Conservation (phyloP, 2,329 filamentous ascomycete genomes). For the Amauroascus verrucosus region DNA sequence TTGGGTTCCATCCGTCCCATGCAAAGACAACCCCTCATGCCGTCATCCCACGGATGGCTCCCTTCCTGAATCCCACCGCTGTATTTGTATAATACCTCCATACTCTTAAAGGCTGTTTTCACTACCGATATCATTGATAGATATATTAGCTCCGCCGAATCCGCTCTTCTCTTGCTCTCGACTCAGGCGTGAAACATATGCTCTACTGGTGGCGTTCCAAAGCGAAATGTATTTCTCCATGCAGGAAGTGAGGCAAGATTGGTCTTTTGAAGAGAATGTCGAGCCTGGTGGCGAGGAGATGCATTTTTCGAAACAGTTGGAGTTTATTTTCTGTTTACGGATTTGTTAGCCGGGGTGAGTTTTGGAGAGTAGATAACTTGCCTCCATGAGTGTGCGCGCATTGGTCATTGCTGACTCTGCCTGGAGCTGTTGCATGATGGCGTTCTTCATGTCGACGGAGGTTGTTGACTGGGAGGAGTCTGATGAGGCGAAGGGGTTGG, state of each 20-base stretch:
- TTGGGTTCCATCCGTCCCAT: not conserved
- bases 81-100: not conserved
- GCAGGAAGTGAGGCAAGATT: constrained; percentile 61
- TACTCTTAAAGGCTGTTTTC: not conserved
- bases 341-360: not conserved
- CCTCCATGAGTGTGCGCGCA: constrained; percentile 59
- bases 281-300: constrained; percentile 55
- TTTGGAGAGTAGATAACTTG: not conserved
- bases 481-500: constrained; percentile 27
- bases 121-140: not conserved
- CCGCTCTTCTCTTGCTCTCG: constrained; percentile 35
- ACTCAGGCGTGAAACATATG: constrained; percentile 50
- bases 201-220: constrained; percentile 63
- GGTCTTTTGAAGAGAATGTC: constrained; percentile 57
- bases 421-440: constrained; percentile 54
- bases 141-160: not conserved
- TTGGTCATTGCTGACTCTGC: constrained; percentile 57
- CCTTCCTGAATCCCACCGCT: not conserved
- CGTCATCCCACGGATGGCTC: not conserved
- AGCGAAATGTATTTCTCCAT: constrained; percentile 78
- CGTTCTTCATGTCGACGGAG: constrained; percentile 38
- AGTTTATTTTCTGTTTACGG: constrained; percentile 58
- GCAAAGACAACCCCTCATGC: not conserved
- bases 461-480: constrained; percentile 23
- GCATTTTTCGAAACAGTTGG: constrained; percentile 71